Conservation (phyloP, 1,284 basidiomycete genomes). For the Sanghuangporus baumii region DNA sequence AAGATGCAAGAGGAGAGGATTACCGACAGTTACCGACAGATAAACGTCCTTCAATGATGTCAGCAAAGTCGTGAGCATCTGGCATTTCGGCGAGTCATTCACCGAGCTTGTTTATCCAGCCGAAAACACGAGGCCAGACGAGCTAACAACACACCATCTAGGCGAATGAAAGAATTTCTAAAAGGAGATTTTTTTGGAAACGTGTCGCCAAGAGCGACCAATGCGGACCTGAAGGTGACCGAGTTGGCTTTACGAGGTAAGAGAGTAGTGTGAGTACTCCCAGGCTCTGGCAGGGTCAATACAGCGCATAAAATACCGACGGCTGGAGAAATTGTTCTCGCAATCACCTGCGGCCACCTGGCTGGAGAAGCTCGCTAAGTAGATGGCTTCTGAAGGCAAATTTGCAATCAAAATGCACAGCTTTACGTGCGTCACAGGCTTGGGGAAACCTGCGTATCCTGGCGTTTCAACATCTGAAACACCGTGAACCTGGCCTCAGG, state of each 20-base stretch:
- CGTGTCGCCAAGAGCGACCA: not conserved
- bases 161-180: not conserved
- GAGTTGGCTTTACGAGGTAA: not conserved
- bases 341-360: not conserved
- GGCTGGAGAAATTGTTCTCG: not conserved
- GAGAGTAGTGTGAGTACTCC: not conserved
- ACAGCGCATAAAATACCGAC: not conserved
- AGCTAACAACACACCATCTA: not conserved
- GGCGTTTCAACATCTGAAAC: conserved; percentile 2
- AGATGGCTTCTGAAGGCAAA: not conserved
- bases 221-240: not conserved
- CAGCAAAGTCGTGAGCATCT: too few species aligned
- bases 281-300: not conserved
- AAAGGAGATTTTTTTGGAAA: not conserved
- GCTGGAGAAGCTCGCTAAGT: not conserved
- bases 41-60: too few species aligned
- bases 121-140: not conserved
- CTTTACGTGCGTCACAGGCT: not conserved
- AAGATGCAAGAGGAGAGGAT: too few species aligned
- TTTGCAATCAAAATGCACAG: not conserved
- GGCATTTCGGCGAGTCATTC: too few species aligned
- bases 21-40: too few species aligned
- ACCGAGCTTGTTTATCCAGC: not conserved
- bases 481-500: not conserved
- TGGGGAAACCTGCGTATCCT: not conserved